phyloP scores from a whole-genome alignment of 805 yeast genomes.

The Candida morakotiae region DNA sequence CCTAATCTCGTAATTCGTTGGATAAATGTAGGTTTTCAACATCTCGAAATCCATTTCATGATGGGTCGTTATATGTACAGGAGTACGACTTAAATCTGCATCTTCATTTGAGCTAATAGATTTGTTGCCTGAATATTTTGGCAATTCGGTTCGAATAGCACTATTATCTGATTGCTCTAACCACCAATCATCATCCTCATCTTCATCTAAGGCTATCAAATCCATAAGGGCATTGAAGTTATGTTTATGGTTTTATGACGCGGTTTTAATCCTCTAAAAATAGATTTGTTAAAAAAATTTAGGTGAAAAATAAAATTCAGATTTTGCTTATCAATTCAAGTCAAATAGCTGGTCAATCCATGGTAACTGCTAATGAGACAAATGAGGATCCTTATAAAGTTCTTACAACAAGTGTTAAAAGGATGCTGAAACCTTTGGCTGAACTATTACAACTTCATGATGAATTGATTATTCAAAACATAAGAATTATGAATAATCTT shows the following conservation, averaged over 20 bases:
- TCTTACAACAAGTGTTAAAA: conserved; percentile 18
- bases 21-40: conserved; percentile 60
- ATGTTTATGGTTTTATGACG: no score
- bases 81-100: neutral
- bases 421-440: conserved; percentile 22
- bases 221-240: neutral
- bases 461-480: conserved; percentile 24
- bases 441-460: conserved; percentile 25
- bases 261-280: no score
- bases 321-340: no score
- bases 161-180: no score
- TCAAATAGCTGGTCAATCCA: no score
- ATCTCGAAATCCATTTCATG: conserved; percentile 20
- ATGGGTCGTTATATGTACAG: conserved; percentile 17
- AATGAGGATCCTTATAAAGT: conserved; percentile 18
- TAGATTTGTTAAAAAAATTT: no score
- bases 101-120: no score
- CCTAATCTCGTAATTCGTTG: conserved; percentile 77
- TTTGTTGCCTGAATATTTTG: no score
- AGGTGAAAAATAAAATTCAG: no score
- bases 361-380: no score
- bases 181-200: conserved; percentile 1
- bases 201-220: neutral
- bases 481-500: conserved; percentile 21
- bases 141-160: no score